Conservation (phyloP, 1,284 basidiomycete species). For the Melampsora medusae region DNA sequence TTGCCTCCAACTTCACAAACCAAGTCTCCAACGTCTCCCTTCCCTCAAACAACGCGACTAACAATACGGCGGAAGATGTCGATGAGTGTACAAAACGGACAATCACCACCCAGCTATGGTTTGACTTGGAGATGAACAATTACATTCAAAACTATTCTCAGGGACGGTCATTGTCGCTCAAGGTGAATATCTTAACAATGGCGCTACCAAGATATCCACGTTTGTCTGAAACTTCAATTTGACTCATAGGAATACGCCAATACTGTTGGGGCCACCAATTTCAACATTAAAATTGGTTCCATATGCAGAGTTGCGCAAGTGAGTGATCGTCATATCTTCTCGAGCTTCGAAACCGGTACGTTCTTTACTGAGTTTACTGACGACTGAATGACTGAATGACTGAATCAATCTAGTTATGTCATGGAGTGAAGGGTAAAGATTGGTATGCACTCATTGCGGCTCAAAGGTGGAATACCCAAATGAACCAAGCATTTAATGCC, state of each 20-base stretch:
- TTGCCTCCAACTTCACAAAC: not conserved
- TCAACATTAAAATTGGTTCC: constrained; percentile 34
- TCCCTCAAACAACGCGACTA: not conserved
- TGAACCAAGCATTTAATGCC: constrained; percentile 39
- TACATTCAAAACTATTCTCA: constrained; percentile 41
- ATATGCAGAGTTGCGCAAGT: constrained; percentile 40
- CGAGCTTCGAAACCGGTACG: not conserved
- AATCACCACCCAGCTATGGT: constrained; percentile 38
- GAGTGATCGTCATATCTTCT: not conserved
- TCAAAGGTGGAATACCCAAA: constrained; percentile 40
- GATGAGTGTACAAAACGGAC: constrained; percentile 36
- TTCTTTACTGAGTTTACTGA: not conserved
- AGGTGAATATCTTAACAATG: not conserved
- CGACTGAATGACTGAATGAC: too few species aligned
- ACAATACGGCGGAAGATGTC: constrained; percentile 2
- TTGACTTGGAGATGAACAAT: constrained; percentile 41
- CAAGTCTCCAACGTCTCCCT: not conserved
- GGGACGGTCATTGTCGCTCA: constrained; percentile 23
- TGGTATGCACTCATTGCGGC: constrained; percentile 45
- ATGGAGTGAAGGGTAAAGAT: constrained; percentile 40
- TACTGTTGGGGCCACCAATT: constrained; percentile 44
- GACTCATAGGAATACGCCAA: constrained; percentile 37
- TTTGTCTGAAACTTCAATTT: not conserved
- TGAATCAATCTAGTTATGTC: constrained; percentile 25
- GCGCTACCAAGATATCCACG: not conserved